These are phyloP conservation scores for Xylaria sp. DNA, from an alignment of 2,329 filamentous ascomycete genomes.

Conservation along the genomic window DNA sequence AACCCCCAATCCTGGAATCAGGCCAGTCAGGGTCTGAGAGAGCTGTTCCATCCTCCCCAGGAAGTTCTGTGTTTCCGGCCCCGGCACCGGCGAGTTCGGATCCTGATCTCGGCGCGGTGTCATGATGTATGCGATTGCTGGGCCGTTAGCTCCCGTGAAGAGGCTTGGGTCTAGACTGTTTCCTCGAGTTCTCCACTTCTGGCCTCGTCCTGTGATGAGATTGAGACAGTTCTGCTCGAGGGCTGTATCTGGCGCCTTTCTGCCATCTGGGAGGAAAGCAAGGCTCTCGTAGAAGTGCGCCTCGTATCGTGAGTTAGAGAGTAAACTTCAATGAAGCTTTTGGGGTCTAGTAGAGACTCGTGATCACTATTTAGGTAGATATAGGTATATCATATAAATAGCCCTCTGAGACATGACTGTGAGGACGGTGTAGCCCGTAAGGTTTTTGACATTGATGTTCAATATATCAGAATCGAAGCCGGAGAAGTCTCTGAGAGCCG, in stretches of 20 bases:
- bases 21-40: neutral
- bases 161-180: neutral
- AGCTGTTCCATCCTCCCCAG: neutral
- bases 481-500: neutral
- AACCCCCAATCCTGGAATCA: neutral
- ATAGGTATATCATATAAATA: conserved; percentile 3
- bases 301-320: neutral
- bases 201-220: neutral
- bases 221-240: conserved; percentile 7
- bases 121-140: conserved; percentile 7
- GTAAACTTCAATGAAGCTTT: too few species aligned
- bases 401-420: neutral
- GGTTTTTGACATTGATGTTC: neutral
- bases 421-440: conserved; percentile 8
- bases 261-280: neutral
- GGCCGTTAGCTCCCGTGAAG: conserved; percentile 6
- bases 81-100: conserved; percentile 6
- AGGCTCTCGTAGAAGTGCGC: neutral
- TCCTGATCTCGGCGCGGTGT: conserved; percentile 5
- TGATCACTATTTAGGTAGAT: too few species aligned
- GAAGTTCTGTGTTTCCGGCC: neutral
- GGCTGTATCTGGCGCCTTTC: neutral
- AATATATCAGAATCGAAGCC: neutral
- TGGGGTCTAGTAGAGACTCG: too few species aligned
- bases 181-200: neutral